Evolutionary conservation across 176 grass and related monocot genomes (phyloP), one percentile per base, ranked within the genome.

Genomic region (Aegilops umbellulata): DNA sequence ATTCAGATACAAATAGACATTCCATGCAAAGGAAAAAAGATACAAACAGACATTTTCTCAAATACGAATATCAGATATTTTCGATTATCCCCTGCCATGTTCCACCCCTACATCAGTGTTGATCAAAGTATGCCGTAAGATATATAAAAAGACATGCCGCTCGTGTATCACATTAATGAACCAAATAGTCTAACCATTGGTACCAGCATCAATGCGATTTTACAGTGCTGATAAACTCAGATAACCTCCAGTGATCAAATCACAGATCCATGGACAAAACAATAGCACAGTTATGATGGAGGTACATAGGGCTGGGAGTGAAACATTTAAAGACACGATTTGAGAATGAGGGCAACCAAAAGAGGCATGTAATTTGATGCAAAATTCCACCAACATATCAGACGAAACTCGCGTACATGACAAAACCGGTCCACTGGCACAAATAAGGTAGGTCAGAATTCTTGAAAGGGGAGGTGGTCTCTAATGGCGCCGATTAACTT

Each of bases 361-460:
- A 55, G 47, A n/a, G 49, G 27, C 89, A 76, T 69, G 62, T 78
- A 91, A 23, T 77, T 77, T 77, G 81, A 91, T 76, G 82, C 76
- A 81, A 88, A 91, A 85, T 85, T 76, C 51, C 85, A 88, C 29
- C 81, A 11, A 81, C 69, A 58, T 46, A 68, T 23, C 16, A 4
- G 47, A 79, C 75, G 57, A 53, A 79, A 80, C 79, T 83, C 60
- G 11, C 35, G 49, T 84, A 58, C 85, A 84, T 58, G 66, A 83
- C 80, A 84, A 79, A 90, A 91, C 85, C 69, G 12, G n/a, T 84
- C 66, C 80, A 80, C 73, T 11, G 85, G 49, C 85, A 87, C 76
- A 87, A 91, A 87, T 84, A 90, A 75, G 80, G 67, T 69, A 84
- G 67, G 81, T 87, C 85, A 84, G 80, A 91, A 36, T 84, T 87